These are phyloP conservation scores for Lentinula sp. DNA, from an alignment of 768 basidiomycete genomes.

Conservation along the genomic window DNA sequence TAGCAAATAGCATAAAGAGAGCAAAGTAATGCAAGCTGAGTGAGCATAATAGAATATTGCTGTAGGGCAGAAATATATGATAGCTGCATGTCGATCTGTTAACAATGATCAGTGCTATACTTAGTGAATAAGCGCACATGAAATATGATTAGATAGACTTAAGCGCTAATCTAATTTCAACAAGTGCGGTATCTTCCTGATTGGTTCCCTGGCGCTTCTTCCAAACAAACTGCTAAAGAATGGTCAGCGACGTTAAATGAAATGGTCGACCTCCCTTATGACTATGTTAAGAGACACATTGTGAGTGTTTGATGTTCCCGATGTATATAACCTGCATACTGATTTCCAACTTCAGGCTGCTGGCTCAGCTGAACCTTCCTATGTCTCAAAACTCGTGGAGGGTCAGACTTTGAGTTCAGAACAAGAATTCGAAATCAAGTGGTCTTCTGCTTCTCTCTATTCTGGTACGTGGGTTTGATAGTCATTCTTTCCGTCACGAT, in stretches of 20 bases:
- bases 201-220: slow-evolving; percentile 57
- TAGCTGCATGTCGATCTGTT: no score
- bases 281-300: slow-evolving; percentile 38
- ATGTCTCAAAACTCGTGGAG: slow-evolving; percentile 14
- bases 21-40: no score
- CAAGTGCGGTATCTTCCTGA: slow-evolving; percentile 43
- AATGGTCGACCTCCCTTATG: slow-evolving; percentile 42
- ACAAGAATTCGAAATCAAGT: slow-evolving; percentile 19
- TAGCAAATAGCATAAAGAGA: no score
- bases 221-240: slow-evolving; percentile 39
- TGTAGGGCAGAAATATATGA: no score
- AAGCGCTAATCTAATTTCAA: no score
- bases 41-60: no score
- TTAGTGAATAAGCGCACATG: no score
- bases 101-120: no score
- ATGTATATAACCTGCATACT: no score
- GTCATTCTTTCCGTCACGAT: slow-evolving; percentile 1
- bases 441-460: slow-evolving; percentile 25
- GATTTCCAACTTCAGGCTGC: slow-evolving; percentile 1
- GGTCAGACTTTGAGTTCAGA: slow-evolving; percentile 4
- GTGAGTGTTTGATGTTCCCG: slow-evolving; percentile 20
- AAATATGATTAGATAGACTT: no score
- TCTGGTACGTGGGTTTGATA: slow-evolving; percentile 12
- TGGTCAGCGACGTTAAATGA: slow-evolving; percentile 36
- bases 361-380: slow-evolving; percentile 15